Percentiles rank a stretch among this genome's conserved stretches.
Conservation (phyloP, 2,329 filamentous ascomycete species). For the Aurifilum marmelostoma region DNA sequence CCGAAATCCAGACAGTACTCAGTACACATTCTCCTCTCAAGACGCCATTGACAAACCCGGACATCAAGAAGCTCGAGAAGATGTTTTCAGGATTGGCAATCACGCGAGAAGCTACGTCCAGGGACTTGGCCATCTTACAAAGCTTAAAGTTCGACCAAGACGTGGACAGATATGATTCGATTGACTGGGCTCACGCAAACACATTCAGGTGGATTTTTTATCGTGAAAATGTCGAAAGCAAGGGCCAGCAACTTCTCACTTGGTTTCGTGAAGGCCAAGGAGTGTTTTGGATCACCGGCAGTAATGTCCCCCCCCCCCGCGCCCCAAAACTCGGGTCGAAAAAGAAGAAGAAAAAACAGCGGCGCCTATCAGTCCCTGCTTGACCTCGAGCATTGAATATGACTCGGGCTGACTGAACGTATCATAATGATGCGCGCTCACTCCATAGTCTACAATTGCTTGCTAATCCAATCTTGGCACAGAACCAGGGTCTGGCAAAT, state of each 20-base stretch:
- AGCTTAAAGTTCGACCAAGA: background rate
- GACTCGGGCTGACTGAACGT: background rate
- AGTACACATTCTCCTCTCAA: background rate
- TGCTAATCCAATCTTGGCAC: background rate
- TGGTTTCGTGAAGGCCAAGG: constrained; percentile 1
- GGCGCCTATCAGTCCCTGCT: no score
- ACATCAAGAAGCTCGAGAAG: background rate
- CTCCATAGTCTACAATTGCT: background rate
- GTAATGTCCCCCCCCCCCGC: background rate
- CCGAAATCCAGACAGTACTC: background rate
- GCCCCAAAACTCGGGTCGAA: no score
- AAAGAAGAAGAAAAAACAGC: no score
- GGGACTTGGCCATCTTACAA: background rate
- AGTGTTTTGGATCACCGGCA: background rate
- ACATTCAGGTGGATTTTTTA: background rate
- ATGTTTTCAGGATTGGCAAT: background rate
- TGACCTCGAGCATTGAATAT: no score
- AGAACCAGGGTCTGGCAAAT: background rate
- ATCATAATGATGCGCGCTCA: background rate
- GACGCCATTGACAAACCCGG: background rate
- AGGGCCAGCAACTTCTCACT: background rate
- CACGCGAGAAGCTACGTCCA: background rate
- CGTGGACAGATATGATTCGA: background rate
- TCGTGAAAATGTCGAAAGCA: background rate
- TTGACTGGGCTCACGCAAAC: background rate